Evolutionary conservation across 805 yeast species (phyloP).

Genomic region (Clavispora phyllophila): DNA sequence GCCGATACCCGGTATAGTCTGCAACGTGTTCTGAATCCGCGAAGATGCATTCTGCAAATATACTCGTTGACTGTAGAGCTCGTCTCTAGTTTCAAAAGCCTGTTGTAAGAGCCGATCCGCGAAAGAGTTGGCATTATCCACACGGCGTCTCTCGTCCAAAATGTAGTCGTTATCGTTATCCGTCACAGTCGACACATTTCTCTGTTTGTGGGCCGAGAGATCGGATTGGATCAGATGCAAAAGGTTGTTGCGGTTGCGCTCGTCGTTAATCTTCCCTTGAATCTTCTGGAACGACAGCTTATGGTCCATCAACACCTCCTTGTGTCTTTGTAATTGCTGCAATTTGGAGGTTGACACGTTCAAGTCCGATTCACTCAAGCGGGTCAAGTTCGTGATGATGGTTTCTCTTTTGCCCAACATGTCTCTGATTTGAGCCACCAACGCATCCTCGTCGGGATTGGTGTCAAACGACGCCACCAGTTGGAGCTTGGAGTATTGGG

Average conservation of each 20-base stretch:
- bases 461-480: conserved; percentile 18
- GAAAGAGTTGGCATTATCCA: conserved; percentile 64
- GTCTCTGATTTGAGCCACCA: conserved; percentile 21
- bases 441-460: conserved; percentile 19
- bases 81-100: conserved; percentile 88
- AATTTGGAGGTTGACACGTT: conserved; percentile 64
- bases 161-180: conserved; percentile 64
- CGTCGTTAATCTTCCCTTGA: conserved; percentile 56
- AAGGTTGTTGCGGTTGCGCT: conserved; percentile 70
- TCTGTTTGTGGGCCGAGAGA: conserved; percentile 60
- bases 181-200: conserved; percentile 17
- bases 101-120: conserved; percentile 79
- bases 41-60: conserved; percentile 59
- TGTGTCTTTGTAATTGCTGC: conserved; percentile 80
- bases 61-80: conserved; percentile 66
- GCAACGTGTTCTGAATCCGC: conserved; percentile 55
- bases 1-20: conserved; percentile 78
- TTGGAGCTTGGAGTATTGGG: conserved; percentile 32
- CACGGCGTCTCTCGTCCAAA: conserved; percentile 69
- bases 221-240: conserved; percentile 74
- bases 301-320: conserved; percentile 70
- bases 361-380: conserved; percentile 48
- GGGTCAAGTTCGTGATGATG: conserved; percentile 44
- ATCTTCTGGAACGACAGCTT: conserved; percentile 58
- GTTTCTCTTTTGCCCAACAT: conserved; percentile 43